Conservation (phyloP, 345 rosid genomes). For the Brassica cretica region DNA sequence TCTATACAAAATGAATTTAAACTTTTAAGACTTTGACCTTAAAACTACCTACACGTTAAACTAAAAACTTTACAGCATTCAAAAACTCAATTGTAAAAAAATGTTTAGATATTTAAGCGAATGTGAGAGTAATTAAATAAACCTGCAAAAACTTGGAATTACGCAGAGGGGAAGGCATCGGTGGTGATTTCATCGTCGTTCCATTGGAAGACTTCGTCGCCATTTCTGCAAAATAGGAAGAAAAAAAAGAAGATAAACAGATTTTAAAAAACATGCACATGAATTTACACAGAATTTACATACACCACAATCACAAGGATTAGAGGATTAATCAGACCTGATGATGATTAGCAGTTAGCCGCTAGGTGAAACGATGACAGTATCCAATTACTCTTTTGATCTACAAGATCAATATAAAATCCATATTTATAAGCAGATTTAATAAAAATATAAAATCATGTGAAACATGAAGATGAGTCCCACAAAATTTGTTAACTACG, state of each 20-base stretch:
- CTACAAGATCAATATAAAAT: constrained; percentile 9
- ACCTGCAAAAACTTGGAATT: constrained; percentile 91
- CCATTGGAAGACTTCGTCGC: constrained; percentile 45
- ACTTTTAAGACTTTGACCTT: not conserved
- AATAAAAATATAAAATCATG: not conserved
- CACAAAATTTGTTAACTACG: constrained; percentile 34
- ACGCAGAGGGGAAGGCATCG: constrained; percentile 84
- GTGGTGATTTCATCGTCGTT: constrained; percentile 65
- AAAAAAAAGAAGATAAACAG: not conserved
- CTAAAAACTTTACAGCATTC: not conserved
- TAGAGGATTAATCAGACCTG: not conserved
- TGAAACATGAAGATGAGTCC: constrained; percentile 29
- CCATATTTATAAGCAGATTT: constrained; percentile 45
- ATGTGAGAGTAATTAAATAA: not conserved
- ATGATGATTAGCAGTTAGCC: constrained; percentile 4
- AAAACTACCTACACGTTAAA: not conserved
- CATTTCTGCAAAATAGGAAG: constrained; percentile 49
- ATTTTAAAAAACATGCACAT: constrained; percentile 6
- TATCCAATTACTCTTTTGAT: constrained; percentile 33
- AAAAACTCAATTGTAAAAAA: not conserved
- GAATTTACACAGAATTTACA: constrained; percentile 17
- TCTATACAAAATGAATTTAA: not conserved
- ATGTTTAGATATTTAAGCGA: not conserved
- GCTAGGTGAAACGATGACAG: constrained; percentile 3
- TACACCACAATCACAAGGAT: not conserved